Base-by-base conservation (phyloP, 2,329 filamentous ascomycete genomes). In the Fusarium neocosmosporiellum region DNA sequence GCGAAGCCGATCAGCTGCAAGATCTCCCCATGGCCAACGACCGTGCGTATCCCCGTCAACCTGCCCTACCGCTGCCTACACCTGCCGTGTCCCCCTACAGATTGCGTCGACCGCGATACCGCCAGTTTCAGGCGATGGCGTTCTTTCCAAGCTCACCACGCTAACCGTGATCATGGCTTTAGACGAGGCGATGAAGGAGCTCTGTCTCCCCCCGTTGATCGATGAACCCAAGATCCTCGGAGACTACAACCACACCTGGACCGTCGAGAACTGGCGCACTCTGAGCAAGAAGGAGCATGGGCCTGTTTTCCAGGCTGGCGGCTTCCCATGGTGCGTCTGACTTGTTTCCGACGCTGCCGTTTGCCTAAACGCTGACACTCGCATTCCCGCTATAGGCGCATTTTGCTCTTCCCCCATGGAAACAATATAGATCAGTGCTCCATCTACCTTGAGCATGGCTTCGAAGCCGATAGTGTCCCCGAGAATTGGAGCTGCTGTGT, bases 401-500 rank as follows among this genome's bases (percentile, higher is more conserved):
- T 98, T 77, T 89, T 99, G 16, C 95, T 99, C 81, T 99, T 99
- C 79, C 96, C 96, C 0, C 95, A 92, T 72, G 96, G 96, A 59
- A 99, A 99, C 81, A 96, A 97, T 75, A 93, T 95, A 64, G 96
- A 98, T 74, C 93, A 94, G 79, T 94, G 93, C 54, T 98, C 96
- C 7, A 94, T 99, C 81, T 99, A 98, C 82, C 90, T 99, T 24
- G 96, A 99, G 82, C 96, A 98, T 81, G 96, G 94, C 50, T 98
- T 94, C 83, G 93, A 94, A 27, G 87, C 93, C 22, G 85, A 84
- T 72, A 89, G 90, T 69, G 88, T 96, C 13, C 94, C 96, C 14
- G 94, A 98, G 50, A 93, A 97, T 80, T 99, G 96, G 94, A 96
- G 95, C 82, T 96, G 94, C 77, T 99, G 96, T 80, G 94, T 97